Evolutionary conservation across 2,329 filamentous ascomycete species (phyloP).

Genomic region (Coniochaeta sp.): DNA sequence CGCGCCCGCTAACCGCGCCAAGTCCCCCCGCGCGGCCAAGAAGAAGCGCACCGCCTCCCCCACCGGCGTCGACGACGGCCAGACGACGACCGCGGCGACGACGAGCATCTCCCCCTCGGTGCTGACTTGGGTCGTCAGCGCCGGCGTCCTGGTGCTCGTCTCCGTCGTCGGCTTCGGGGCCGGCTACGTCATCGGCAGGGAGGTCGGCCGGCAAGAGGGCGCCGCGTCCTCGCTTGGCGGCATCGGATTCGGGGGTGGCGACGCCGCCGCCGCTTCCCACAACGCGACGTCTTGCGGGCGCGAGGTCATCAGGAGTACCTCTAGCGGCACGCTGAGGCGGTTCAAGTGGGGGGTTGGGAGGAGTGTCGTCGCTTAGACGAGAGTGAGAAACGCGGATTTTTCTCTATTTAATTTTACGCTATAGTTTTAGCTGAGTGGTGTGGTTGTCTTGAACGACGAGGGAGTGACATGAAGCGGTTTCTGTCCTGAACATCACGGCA

Average conservation of each 20-base stretch:
- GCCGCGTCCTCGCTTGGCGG: constrained; percentile 25
- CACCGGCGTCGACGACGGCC: constrained; percentile 20
- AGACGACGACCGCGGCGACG: not conserved
- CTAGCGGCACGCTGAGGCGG: constrained; percentile 42
- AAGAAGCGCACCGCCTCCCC: constrained; percentile 47
- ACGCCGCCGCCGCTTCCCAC: constrained; percentile 28
- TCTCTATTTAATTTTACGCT: no score
- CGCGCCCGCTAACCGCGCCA: constrained; percentile 20
- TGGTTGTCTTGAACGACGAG: no score
- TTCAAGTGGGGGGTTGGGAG: constrained; percentile 48
- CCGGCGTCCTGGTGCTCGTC: constrained; percentile 60
- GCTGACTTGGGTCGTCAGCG: constrained; percentile 58
- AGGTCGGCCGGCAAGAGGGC: constrained; percentile 56
- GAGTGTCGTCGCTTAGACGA: constrained; percentile 37
- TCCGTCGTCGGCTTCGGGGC: constrained; percentile 63
- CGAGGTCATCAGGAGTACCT: constrained; percentile 42
- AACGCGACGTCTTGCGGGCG: constrained; percentile 42
- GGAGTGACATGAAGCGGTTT: no score
- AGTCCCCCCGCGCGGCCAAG: constrained; percentile 41
- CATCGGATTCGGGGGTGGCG: constrained; percentile 24
- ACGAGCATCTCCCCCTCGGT: constrained; percentile 49
- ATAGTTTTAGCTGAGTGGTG: no score
- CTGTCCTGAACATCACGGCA: no score
- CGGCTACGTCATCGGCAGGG: constrained; percentile 60
- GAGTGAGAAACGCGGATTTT: no score